Evolutionary conservation across 345 rosid species (phyloP).

Genomic region (Theobroma cacao): DNA sequence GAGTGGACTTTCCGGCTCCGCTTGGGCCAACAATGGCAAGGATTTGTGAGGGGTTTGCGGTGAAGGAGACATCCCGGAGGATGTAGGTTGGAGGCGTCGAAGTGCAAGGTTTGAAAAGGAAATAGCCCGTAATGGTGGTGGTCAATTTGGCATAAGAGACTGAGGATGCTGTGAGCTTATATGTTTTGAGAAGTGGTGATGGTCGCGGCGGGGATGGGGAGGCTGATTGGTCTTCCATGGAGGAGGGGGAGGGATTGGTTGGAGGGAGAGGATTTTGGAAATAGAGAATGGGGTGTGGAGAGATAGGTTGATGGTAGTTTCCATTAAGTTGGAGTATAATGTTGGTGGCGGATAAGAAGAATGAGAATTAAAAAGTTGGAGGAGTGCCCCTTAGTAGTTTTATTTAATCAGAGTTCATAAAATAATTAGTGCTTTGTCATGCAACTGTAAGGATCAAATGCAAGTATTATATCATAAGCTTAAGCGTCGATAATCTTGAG

Average conservation of each 20-base stretch:
- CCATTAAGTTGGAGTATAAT: constrained; percentile 18
- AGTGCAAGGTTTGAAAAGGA: constrained; percentile 39
- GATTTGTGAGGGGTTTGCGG: constrained; percentile 78
- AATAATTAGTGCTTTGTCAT: not conserved
- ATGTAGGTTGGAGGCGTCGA: constrained; percentile 50
- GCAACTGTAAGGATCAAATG: not conserved
- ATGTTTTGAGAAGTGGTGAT: constrained; percentile 33
- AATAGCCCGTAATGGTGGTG: constrained; percentile 25
- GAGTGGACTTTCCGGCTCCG: constrained; percentile 96
- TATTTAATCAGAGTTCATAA: not conserved
- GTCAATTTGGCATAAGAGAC: constrained; percentile 59
- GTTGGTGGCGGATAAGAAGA: constrained; percentile 6
- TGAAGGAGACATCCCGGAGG: constrained; percentile 63
- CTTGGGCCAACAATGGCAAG: constrained; percentile 96
- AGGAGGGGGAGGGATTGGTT: constrained; percentile 17
- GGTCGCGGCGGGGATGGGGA: constrained; percentile 24
- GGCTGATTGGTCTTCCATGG: constrained; percentile 45
- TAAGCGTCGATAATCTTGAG: not conserved
- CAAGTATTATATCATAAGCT: too few species aligned
- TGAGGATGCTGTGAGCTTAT: constrained; percentile 63
- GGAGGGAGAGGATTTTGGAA: constrained; percentile 12
- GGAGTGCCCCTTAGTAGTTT: constrained; percentile 1
- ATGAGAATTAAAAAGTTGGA: constrained; percentile 4
- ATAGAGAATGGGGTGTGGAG: not conserved
- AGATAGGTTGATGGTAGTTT: constrained; percentile 2